phyloP scores from a whole-genome alignment of 768 basidiomycete genomes.

The Peribolospora baueri region DNA sequence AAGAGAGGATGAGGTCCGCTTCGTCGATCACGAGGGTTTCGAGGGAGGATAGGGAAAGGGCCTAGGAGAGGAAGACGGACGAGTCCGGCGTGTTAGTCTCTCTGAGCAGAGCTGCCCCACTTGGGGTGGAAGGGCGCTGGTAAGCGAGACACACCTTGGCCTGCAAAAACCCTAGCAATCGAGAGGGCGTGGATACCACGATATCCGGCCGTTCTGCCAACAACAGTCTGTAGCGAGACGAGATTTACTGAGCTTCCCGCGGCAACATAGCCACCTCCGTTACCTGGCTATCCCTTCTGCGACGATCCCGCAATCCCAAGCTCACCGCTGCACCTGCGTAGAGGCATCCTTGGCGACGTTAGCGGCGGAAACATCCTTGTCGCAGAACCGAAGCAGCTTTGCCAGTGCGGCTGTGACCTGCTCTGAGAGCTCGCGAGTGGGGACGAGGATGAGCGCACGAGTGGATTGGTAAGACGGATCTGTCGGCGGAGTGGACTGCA shows the following conservation, averaged over 20 bases:
- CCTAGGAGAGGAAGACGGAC: slow-evolving; percentile 20
- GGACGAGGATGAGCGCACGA: slow-evolving; percentile 32
- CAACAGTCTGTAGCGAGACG: slow-evolving; percentile 22
- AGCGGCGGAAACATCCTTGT: slow-evolving; percentile 34
- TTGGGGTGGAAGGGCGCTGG: not conserved
- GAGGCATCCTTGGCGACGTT: slow-evolving; percentile 56
- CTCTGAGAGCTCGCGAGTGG: slow-evolving; percentile 76
- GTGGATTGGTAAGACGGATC: slow-evolving; percentile 20
- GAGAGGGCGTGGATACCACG: slow-evolving; percentile 53
- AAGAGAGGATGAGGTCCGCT: slow-evolving; percentile 86
- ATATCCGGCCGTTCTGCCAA: slow-evolving; percentile 54
- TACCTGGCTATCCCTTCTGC: slow-evolving; percentile 13
- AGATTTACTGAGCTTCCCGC: not conserved
- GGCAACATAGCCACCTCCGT: slow-evolving; percentile 15
- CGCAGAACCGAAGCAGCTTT: slow-evolving; percentile 46
- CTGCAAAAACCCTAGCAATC: slow-evolving; percentile 40
- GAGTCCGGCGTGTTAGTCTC: not conserved
- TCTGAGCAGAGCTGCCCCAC: not conserved
- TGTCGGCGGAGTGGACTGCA: too few species aligned
- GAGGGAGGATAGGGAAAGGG: slow-evolving; percentile 38
- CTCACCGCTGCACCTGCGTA: slow-evolving; percentile 47
- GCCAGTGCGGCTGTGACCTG: slow-evolving; percentile 55
- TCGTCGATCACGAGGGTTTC: slow-evolving; percentile 89
- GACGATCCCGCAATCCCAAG: not conserved
- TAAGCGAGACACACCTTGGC: slow-evolving; percentile 30